Conservation (phyloP, 495 filamentous ascomycete species). For the Penicillium bovifimosum region DNA sequence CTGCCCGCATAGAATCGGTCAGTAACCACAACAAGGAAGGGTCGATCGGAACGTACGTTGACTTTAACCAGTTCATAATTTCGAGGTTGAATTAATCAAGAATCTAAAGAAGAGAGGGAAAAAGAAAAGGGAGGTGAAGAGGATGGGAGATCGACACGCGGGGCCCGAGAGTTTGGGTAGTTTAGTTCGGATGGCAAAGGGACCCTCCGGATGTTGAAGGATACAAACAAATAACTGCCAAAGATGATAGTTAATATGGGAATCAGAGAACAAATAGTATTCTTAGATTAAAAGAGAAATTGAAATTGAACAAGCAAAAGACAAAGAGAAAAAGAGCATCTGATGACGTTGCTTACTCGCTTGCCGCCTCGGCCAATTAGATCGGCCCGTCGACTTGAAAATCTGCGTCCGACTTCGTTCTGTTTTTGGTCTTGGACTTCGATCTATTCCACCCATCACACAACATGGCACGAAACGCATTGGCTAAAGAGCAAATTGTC, state of each 20-base stretch:
- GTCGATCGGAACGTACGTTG: conserved; percentile 48
- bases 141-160: conserved; percentile 27
- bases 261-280: background rate
- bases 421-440: background rate
- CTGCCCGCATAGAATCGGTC: conserved; percentile 39
- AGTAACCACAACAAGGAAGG: conserved; percentile 14
- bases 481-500: conserved; percentile 77
- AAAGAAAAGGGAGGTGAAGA: conserved; percentile 20
- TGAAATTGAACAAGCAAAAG: background rate
- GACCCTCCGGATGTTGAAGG: conserved; percentile 1
- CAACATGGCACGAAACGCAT: conserved; percentile 71
- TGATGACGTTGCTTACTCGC: conserved; percentile 25
- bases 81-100: background rate
- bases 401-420: conserved; percentile 12
- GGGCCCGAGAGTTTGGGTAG: conserved; percentile 28
- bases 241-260: background rate
- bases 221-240: background rate
- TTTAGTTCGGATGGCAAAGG: conserved; percentile 26
- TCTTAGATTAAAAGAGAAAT: background rate
- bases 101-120: conserved; percentile 10
- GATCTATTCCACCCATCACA: background rate
- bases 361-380: conserved; percentile 22
- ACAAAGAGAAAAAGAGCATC: background rate
- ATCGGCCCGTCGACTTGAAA: conserved; percentile 12
- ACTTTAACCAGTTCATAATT: conserved; percentile 67